Base-by-base conservation (phyloP, 257 asterid species). In the Solanum boliviense region DNA sequence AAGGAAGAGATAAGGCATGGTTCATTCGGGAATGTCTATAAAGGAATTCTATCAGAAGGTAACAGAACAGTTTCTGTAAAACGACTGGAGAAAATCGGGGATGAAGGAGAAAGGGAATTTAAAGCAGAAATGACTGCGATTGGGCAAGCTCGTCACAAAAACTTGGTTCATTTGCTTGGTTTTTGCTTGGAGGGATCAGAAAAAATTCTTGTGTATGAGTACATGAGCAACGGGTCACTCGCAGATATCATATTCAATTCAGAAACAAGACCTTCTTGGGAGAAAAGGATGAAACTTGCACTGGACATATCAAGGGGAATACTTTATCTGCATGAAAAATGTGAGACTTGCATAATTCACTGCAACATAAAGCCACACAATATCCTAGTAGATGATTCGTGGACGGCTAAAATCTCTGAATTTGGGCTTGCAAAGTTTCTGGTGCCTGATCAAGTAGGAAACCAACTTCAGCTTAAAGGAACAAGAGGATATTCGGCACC, bases 301-400 rank as follows among this genome's bases (percentile, higher is more conserved):
- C 56, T 68, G 10, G 95, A 92, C 25, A 88, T 94, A 72, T 93
- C 93, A 0, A 88, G 91, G 79, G 95, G 96, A 9, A 91, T 94
- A 44, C 87, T 89, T 41, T 94, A 94, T 85, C 70, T 94, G 85
- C 98, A 94, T 2, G 93, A 94, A 75, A 95, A 94, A 25, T 93
- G 96, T 20, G 92, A 92, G 76, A 89, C 91, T 2, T 93, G 91
- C n/a, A 94, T 92, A 34, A 93, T 93, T 39, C 98, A 94, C 35
- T 93, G 96, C 25, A 95, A 94, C n/a, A 93, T 93, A 67, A 91
- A 93, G 60, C 94, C 95, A 32, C 94, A 93, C 32, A 94, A 93
- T 91, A 92, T 93, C 52, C 92, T 93, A 38, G 88, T 94, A 92
- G 92, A 93, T 68, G 91, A 89, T 27, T 48, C 90, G 16, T 56